These are phyloP conservation scores for Lolium multiflorum DNA, from an alignment of 176 grass and related monocot genomes.

Conservation along the genomic window DNA sequence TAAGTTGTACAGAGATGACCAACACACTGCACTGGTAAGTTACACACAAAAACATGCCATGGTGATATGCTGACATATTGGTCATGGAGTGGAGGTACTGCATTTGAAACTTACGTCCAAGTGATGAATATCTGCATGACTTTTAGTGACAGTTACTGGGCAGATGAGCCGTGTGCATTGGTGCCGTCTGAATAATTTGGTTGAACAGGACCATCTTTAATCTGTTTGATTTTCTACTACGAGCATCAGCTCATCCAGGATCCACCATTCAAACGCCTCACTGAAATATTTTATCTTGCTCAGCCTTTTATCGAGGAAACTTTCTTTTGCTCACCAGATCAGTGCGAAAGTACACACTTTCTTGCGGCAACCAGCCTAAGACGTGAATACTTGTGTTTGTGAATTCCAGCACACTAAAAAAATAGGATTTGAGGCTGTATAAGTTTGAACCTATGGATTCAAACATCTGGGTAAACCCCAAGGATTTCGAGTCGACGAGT, in stretches of 20 bases:
- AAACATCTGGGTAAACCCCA: neutral
- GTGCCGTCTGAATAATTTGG: neutral
- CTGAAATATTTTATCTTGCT: neutral
- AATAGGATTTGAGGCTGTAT: neutral
- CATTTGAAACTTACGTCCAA: conserved; percentile 7
- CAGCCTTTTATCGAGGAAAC: neutral
- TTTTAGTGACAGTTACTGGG: conserved; percentile 21
- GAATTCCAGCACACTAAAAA: neutral
- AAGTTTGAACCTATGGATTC: neutral
- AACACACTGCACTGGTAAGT: neutral
- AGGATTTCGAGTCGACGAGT: too few species aligned
- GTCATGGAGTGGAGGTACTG: conserved; percentile 14
- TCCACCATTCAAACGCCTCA: conserved; percentile 3
- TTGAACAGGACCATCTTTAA: conserved; percentile 26
- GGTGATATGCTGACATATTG: neutral
- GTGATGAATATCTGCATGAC: neutral
- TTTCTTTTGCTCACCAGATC: neutral
- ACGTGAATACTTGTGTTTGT: neutral
- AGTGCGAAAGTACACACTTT: neutral
- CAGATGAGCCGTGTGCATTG: neutral
- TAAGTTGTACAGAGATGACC: neutral
- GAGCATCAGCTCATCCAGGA: neutral
- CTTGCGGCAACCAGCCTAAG: neutral
- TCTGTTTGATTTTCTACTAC: neutral
- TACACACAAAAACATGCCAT: neutral